Base-by-base conservation (phyloP, 169 alveolate species). In the Amoebophrya sp. region DNA sequence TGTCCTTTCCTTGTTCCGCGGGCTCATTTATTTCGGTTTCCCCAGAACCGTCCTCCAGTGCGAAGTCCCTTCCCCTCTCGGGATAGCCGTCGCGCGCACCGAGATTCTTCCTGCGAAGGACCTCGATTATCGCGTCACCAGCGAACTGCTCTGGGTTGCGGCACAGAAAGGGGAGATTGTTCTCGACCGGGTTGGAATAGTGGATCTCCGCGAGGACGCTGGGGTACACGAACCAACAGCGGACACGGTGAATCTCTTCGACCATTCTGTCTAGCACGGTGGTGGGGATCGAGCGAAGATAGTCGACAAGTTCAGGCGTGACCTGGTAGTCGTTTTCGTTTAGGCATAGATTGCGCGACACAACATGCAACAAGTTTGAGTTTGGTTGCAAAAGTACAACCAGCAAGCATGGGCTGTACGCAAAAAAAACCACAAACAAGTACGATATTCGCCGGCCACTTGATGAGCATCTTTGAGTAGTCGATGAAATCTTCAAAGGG, bases 181-280 rank as follows among this genome's bases (percentile, higher is more conserved):
- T 66, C 35, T 66, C 83, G 32, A 25, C 12, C 1, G 83, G 83
- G 35, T 66, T 66, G 83, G 29, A 7, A 25, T 66, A 66, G 35
- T 66, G 83, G 83, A 66, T 66, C 83, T 66, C 83, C 35, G 83
- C 83, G 10, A n/a, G 10, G 32, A 66, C 18, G 35, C 35, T 12
- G 35, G 83, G 83, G 83, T 66, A 66, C 39, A 66, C 83, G 83
- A 66, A 66, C 83, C 83, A 66, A 25, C 83, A 66, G 83, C 83
- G 83, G 38, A 66, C 83, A 12, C 83, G 12, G 35, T 66, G 83
- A 25, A 66, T 66, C 35, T 66, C 83, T 25, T 2, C 83, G 29
- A 66, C 83, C 83, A 66, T 66, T 25, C 18, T 66, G 32, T 66
- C 39, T 2, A 18, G 0, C 39, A 66, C 83, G 32, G 83, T 25